Base-by-base conservation (phyloP, 2,329 filamentous ascomycete species). In the Immersiporthe knoxdaviesiana region DNA sequence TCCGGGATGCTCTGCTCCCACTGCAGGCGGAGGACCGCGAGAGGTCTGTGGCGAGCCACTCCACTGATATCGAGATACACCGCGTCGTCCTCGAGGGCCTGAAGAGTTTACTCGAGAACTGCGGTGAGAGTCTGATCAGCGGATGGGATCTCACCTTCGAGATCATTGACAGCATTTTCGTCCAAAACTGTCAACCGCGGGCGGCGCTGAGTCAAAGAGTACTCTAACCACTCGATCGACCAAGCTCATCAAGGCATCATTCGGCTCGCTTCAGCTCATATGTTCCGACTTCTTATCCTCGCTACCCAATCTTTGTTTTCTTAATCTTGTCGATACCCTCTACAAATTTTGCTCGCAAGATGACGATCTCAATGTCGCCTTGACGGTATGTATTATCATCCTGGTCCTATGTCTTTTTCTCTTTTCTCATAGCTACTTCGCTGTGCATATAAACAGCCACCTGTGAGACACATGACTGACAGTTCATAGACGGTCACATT, bases 341-440 rank as follows among this genome's bases (percentile, higher is more conserved):
- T 93, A 93, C 75, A 91, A 91, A 72, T 99, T 98, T 79, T 94
- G 93, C 74, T 91, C 90, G 0, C 96, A 99, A 78, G 87, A 91
- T 72, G 92, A 97, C 73, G 96, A 99, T 76, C 85, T 99, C 50
- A 99, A 99, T 74, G 97, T 98, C 75, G 95, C 95, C 0, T 84
- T 99, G 35, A 98, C 96, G 44, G 91, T 92, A 83, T 79, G 87
- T 78, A n/a, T 14, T 18, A 8, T 3, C 1, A 35, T 35, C 8
- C 4, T 35, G 4, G 35, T 4, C 8, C 12, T 41, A 3, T 24
- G 5, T 21, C 6, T 58, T 72, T 27, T 73, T 72, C 47, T 47
- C 30, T 2, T 65, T 74, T 66, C 64, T 70, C 50, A 37, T 44
- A 62, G 30, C 3, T 64, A 93, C 88, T 4, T 58, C 4, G 11